Percentiles rank a stretch among this genome's conserved stretches.
Conservation (phyloP, 257 asterid species). For the Leonotis leonurus region DNA sequence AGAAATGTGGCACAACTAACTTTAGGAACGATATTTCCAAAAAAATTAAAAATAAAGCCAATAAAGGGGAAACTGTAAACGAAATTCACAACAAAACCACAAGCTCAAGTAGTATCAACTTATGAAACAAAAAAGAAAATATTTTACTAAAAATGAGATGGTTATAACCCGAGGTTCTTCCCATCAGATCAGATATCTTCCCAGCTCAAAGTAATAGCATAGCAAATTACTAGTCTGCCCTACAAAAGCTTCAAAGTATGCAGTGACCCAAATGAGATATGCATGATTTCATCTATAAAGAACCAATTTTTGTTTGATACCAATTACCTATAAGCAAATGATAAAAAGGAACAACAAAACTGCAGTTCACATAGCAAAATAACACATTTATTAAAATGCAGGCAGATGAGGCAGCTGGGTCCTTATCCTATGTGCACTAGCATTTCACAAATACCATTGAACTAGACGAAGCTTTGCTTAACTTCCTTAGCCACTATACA, state of each 20-base stretch:
- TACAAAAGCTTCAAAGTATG: no score
- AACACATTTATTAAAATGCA: not conserved
- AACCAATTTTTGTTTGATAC: conserved; percentile 1
- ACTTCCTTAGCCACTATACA: not conserved
- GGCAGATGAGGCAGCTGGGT: not conserved
- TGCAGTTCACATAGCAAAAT: no score
- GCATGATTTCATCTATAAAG: not conserved
- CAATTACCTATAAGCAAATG: not conserved
- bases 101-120: no score
- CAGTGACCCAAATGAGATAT: not conserved
- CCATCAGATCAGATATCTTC: not conserved
- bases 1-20: no score
- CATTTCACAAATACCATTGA: not conserved
- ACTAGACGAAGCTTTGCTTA: not conserved
- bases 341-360: no score
- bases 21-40: no score
- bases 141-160: no score
- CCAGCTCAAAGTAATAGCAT: not conserved
- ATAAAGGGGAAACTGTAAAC: no score
- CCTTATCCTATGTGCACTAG: not conserved
- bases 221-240: not conserved
- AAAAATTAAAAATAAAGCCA: no score
- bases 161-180: not conserved
- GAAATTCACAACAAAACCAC: no score
- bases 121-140: no score